These are phyloP conservation scores for Kodamaea fukazawae DNA, from an alignment of 805 yeast species.

Conservation along the genomic window DNA sequence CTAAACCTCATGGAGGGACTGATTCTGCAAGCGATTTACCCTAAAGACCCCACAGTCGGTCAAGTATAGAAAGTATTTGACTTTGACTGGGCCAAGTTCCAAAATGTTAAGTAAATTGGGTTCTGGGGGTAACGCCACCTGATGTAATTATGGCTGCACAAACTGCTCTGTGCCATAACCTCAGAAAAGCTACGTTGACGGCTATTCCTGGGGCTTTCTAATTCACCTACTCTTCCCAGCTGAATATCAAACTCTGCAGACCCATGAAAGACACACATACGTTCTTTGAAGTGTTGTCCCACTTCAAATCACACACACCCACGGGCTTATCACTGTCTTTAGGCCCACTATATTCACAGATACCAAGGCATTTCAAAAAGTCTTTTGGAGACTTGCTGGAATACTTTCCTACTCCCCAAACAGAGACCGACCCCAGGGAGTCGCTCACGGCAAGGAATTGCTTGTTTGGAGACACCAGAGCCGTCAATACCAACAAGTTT, in stretches of 20 bases:
- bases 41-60: too few relatives aligned
- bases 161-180: too few relatives aligned
- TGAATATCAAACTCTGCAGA: conserved; percentile 26
- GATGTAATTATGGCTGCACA: too few relatives aligned
- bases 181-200: too few relatives aligned
- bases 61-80: too few relatives aligned
- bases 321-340: conserved; percentile 13
- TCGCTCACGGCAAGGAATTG: conserved; percentile 61
- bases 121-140: too few relatives aligned
- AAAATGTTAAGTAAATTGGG: too few relatives aligned
- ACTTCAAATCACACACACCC: conserved; percentile 38
- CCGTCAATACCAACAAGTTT: conserved; percentile 55
- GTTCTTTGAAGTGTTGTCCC: conserved; percentile 29
- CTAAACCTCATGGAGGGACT: too few relatives aligned
- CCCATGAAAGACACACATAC: conserved; percentile 37
- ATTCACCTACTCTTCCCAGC: too few relatives aligned
- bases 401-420: conserved; percentile 41
- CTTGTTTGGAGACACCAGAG: conserved; percentile 50
- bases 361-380: conserved; percentile 26
- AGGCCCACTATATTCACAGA: conserved; percentile 16
- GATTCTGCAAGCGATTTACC: too few relatives aligned
- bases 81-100: too few relatives aligned
- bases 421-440: conserved; percentile 54
- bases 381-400: conserved; percentile 10
- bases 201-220: too few relatives aligned